phyloP scores from a whole-genome alignment of 306 rosid species.

The Pterocarpus macrocarpus region DNA sequence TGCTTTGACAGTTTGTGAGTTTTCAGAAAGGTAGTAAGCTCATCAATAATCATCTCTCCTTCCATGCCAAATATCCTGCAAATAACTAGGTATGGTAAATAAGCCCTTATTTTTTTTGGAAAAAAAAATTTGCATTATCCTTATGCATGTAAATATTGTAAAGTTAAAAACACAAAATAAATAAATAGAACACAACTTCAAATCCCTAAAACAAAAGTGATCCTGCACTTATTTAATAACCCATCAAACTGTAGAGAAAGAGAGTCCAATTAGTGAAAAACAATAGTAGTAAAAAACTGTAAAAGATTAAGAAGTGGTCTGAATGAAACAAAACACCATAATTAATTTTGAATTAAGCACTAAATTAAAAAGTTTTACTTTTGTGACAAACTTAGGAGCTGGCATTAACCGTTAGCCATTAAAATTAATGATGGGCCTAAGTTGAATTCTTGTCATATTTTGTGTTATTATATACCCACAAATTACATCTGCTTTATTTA shows the following conservation, averaged over 20 bases:
- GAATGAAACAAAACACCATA: no score
- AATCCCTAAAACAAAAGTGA: no score
- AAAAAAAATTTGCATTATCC: not conserved
- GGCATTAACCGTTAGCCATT: not conserved
- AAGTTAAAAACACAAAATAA: no score
- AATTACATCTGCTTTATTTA: not conserved
- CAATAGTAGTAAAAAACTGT: no score
- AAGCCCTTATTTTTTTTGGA: not conserved
- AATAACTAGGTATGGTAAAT: not conserved
- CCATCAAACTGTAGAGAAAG: no score
- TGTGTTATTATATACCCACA: not conserved
- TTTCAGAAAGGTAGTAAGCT: constrained; percentile 9
- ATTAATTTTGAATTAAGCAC: not conserved
- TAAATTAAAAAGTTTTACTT: constrained; percentile 18
- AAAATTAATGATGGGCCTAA: not conserved
- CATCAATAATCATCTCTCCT: not conserved
- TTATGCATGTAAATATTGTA: not conserved
- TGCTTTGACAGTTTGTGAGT: constrained; percentile 36
- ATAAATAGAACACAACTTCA: no score
- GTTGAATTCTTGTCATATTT: not conserved
- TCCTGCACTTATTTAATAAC: no score
- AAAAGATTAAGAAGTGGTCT: no score
- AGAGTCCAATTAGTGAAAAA: no score
- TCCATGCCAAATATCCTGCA: constrained; percentile 32
- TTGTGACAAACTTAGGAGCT: not conserved